Base-by-base conservation (phyloP, 768 basidiomycete species). In the Suillus sp. region DNA sequence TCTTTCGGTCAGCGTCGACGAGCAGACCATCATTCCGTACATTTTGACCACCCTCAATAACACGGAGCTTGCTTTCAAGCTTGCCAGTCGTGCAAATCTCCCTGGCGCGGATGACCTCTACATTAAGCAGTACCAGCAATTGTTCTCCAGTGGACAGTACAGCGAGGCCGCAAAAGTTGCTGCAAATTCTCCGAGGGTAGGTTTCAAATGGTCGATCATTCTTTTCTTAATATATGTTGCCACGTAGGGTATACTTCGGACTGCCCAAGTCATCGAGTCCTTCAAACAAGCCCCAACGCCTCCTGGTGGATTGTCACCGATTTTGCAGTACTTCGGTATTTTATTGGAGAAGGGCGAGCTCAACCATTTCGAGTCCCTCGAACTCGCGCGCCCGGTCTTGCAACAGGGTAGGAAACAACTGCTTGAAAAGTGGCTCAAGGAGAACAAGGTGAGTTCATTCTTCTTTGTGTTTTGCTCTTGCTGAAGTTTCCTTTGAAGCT, bases 341-440 rank as follows among this genome's bases (percentile, higher is more conserved):
- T 79, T 99, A n/a, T 83, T 99, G 50, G 97, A 99, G 82, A 97
- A 96, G 78, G 97, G 97, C 30, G 95, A 97, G 78, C 86, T 99
- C 63, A 99, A 99, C 77, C 95, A 96, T 74, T 85, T 91, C 10
- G 97, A 99, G 75, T 96, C 94, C 16, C 77, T 99, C 37, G 97
- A 99, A 75, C 86, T 99, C 53, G 97, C 97, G 1, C 87, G 95
- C 54, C 97, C 97, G 20, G 97, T 99, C 9, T 80, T 99, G 51
- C 90, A 93, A 68, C 97, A 99, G 78, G 95, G 95, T 40, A 88
- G 95, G 75, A 99, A 99, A 78, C 94, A 98, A 71, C 80, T 99
- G 51, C 81, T 99, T 18, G 97, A 99, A 81, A 99, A 99, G 72
- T 99, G 97, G 97, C 79, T 99, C 65, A 99, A 99, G 78, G 97